Percentiles rank a stretch among this genome's conserved stretches.
phyloP scores from a whole-genome alignment of 202 grass and related monocot genomes.

The Dendrocalamus latiflorus region DNA sequence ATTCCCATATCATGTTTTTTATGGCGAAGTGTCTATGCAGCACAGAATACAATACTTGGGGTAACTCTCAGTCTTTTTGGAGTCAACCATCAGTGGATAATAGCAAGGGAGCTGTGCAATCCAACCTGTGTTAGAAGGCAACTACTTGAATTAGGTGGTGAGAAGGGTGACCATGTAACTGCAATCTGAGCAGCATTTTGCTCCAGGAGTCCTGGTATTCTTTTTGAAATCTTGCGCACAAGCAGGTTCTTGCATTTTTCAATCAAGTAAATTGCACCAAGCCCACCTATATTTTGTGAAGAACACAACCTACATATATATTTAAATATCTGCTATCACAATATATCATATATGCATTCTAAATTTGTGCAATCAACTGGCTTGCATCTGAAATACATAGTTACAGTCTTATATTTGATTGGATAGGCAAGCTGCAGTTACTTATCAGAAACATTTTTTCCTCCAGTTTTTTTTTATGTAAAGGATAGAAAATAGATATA shows the following conservation, averaged over 20 bases:
- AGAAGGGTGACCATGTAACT: background rate
- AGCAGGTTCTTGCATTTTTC: background rate
- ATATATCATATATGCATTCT: background rate
- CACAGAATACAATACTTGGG: conserved; percentile 12
- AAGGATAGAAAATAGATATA: background rate
- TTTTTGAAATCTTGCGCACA: conserved; percentile 4
- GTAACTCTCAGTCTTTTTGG: background rate
- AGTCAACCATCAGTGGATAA: conserved; percentile 9
- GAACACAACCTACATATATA: background rate
- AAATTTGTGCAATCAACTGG: background rate
- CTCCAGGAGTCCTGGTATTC: background rate
- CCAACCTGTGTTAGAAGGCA: background rate
- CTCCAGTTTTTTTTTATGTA: background rate
- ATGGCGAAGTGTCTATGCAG: background rate
- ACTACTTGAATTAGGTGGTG: conserved; percentile 2
- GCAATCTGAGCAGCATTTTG: background rate
- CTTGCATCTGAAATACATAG: background rate
- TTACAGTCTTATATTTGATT: background rate
- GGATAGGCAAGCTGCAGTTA: background rate
- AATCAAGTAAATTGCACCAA: conserved; percentile 22
- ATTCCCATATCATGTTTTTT: background rate
- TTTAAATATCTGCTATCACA: conserved; percentile 1
- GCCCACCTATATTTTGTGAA: conserved; percentile 2
- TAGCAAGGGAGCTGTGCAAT: background rate
- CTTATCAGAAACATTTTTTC: background rate